Percentiles rank a stretch among this genome's conserved stretches.
Evolutionary conservation across 306 rosid genomes (phyloP).

Genomic region (cucumber (Cucumis sativus)): Cucumber_9930_V3 NC_026658.2:21370501-21371000

Average conservation of each 20-base stretch:
- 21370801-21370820: neutral
- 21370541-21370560: neutral
- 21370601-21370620: neutral
- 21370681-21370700: constrained; percentile 89
- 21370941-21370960: neutral
- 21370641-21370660: constrained; percentile 89
- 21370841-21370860: neutral
- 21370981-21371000: neutral
- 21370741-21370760: neutral
- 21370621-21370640: constrained; percentile 8
- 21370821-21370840: neutral
- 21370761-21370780: neutral
- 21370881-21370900: neutral
- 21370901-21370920: neutral
- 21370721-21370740: neutral
- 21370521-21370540: neutral
- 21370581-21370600: neutral
- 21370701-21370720: constrained; percentile 76
- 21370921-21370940: neutral
- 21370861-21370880: neutral
- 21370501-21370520: neutral
- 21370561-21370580: neutral
- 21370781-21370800: neutral
- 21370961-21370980: neutral
- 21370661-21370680: constrained; percentile 86